Evolutionary conservation across 805 yeast species (phyloP).

Genomic region (Starmera caribaea): DNA sequence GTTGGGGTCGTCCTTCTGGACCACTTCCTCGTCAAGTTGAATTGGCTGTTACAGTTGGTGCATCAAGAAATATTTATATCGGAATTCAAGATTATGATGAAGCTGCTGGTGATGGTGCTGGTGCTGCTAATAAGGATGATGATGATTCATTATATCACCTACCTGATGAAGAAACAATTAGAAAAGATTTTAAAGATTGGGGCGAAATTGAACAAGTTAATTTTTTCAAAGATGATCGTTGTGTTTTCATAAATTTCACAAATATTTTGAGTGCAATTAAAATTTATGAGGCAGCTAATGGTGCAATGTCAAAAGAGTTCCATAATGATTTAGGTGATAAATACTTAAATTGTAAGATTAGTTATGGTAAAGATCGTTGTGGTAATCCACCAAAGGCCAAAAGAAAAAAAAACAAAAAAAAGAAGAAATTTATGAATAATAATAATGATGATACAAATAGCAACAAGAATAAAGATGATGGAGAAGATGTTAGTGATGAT

Average conservation of each 20-base stretch:
- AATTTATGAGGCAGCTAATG: slow-evolving; percentile 50
- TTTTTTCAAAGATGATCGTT: slow-evolving; percentile 54
- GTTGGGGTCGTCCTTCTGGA: slow-evolving; percentile 65
- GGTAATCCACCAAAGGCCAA: slow-evolving; percentile 57
- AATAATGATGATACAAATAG: slow-evolving; percentile 9
- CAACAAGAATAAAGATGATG: slow-evolving; percentile 4
- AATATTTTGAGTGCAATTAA: slow-evolving; percentile 54
- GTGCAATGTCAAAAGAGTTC: slow-evolving; percentile 22
- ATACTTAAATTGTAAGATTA: slow-evolving; percentile 47
- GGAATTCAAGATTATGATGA: slow-evolving; percentile 37
- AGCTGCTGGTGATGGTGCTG: slow-evolving; percentile 21
- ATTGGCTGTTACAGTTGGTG: slow-evolving; percentile 62
- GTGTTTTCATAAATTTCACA: slow-evolving; percentile 68
- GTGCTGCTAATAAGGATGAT: slow-evolving; percentile 9
- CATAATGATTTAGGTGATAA: slow-evolving; percentile 32
- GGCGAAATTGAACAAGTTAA: slow-evolving; percentile 75
- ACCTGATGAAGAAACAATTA: slow-evolving; percentile 39
- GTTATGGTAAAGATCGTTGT: slow-evolving; percentile 74
- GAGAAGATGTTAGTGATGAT: background rate
- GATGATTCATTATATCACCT: slow-evolving; percentile 18
- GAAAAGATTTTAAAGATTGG: slow-evolving; percentile 51
- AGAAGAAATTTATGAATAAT: slow-evolving; percentile 15
- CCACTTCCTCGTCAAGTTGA: slow-evolving; percentile 46
- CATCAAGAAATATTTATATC: slow-evolving; percentile 68
- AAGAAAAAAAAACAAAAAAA: slow-evolving; percentile 32